phyloP scores from a whole-genome alignment of 2,329 filamentous ascomycete species.

The Diaporthe citriasiana region DNA sequence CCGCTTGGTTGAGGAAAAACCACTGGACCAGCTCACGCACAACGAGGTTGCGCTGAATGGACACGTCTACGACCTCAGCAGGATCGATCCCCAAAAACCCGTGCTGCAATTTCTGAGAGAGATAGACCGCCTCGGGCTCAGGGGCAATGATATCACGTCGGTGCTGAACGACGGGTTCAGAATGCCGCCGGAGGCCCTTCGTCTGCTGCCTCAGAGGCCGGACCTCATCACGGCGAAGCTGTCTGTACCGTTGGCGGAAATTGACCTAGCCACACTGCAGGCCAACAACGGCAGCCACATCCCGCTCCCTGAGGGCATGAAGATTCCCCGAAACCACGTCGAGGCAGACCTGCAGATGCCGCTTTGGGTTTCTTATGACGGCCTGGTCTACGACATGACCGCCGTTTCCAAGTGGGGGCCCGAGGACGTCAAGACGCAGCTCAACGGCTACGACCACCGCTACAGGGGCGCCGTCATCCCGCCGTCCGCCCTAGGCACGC shows the following conservation, averaged over 20 bases:
- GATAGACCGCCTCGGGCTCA: neutral
- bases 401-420: neutral
- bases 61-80: conserved; percentile 3
- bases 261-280: neutral
- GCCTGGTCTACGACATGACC: conserved; percentile 23
- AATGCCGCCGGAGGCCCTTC: neutral
- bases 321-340: neutral
- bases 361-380: neutral
- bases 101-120: neutral
- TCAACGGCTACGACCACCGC: neutral
- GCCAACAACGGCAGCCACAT: conserved; percentile 3
- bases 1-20: conserved; percentile 18
- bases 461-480: conserved; percentile 3
- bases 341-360: conserved; percentile 16
- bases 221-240: conserved; percentile 31
- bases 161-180: neutral
- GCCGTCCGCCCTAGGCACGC: neutral
- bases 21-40: neutral
- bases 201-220: neutral
- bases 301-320: neutral
- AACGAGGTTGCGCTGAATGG: conserved; percentile 16
- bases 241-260: neutral
- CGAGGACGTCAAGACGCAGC: neutral
- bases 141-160: neutral
- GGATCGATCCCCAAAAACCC: neutral